Evolutionary conservation across 2,329 filamentous ascomycete species (phyloP).

Genomic region (Verruconis gallopava): DNA sequence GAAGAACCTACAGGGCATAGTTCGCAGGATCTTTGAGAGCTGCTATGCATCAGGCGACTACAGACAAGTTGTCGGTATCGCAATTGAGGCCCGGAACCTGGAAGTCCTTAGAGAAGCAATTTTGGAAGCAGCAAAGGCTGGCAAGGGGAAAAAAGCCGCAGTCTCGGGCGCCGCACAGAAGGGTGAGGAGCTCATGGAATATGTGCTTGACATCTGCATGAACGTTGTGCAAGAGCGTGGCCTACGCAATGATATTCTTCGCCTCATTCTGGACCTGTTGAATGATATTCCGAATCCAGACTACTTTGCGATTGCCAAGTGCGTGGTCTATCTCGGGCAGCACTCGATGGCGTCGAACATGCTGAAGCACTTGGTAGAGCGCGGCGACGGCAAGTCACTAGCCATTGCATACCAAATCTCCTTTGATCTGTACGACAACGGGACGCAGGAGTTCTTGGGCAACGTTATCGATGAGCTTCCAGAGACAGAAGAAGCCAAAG

Average conservation of each 20-base stretch:
- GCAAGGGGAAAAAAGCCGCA: slow-evolving; percentile 52
- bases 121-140: slow-evolving; percentile 64
- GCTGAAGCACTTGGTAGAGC: slow-evolving; percentile 66
- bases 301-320: slow-evolving; percentile 96
- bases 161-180: slow-evolving; percentile 39
- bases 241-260: slow-evolving; percentile 73
- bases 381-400: slow-evolving; percentile 63
- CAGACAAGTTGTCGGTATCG: slow-evolving; percentile 91
- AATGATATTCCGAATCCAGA: slow-evolving; percentile 87
- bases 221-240: slow-evolving; percentile 89
- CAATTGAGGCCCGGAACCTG: slow-evolving; percentile 85
- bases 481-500: slow-evolving; percentile 34
- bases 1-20: slow-evolving; percentile 66
- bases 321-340: slow-evolving; percentile 89
- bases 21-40: slow-evolving; percentile 81
- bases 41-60: slow-evolving; percentile 80
- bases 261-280: slow-evolving; percentile 86
- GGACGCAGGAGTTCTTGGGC: slow-evolving; percentile 88
- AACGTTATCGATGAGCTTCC: slow-evolving; percentile 79
- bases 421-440: slow-evolving; percentile 96
- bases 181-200: slow-evolving; percentile 92
- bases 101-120: slow-evolving; percentile 80
- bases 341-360: slow-evolving; percentile 82
- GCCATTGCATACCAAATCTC: slow-evolving; percentile 93
- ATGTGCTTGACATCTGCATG: slow-evolving; percentile 92